A percentile compares a stretch with the other conserved stretches of the same genome.
phyloP scores from a whole-genome alignment of 257 asterid genomes.

The Capsicum rhomboideum region DNA sequence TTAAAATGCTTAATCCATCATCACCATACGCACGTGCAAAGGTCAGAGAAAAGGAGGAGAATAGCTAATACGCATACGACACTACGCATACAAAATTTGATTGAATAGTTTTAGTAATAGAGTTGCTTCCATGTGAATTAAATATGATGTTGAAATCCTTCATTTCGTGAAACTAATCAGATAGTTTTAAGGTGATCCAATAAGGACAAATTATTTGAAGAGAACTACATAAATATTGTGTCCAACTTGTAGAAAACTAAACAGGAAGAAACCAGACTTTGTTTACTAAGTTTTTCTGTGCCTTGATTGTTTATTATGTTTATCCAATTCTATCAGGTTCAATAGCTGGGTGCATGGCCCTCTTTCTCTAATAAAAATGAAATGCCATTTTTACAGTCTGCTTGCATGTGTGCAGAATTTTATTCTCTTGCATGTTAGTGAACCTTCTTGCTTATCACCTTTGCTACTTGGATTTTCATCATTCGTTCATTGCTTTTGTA shows the following conservation, averaged over 20 bases:
- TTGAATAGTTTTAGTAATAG: neutral
- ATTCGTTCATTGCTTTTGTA: neutral
- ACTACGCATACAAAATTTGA: too few relatives aligned
- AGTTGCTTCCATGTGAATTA: neutral
- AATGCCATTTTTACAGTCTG: neutral
- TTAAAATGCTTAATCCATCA: too few relatives aligned
- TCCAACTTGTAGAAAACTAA: neutral
- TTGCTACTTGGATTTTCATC: neutral
- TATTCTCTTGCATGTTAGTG: neutral
- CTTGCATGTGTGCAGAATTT: neutral
- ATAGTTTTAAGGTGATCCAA: neutral
- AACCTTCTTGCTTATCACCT: too few relatives aligned
- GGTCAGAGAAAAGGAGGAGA: too few relatives aligned
- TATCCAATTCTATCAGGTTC: neutral
- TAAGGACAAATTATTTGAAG: neutral
- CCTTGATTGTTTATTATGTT: neutral
- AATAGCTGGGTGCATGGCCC: neutral
- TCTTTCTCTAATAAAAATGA: neutral
- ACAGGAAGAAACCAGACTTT: neutral
- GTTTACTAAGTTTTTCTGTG: neutral
- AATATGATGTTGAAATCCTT: neutral
- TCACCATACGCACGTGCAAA: too few relatives aligned
- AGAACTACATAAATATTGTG: neutral
- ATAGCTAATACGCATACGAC: too few relatives aligned
- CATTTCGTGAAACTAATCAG: neutral